Base-by-base conservation (phyloP, 768 basidiomycete species). In the Chiua virens region DNA sequence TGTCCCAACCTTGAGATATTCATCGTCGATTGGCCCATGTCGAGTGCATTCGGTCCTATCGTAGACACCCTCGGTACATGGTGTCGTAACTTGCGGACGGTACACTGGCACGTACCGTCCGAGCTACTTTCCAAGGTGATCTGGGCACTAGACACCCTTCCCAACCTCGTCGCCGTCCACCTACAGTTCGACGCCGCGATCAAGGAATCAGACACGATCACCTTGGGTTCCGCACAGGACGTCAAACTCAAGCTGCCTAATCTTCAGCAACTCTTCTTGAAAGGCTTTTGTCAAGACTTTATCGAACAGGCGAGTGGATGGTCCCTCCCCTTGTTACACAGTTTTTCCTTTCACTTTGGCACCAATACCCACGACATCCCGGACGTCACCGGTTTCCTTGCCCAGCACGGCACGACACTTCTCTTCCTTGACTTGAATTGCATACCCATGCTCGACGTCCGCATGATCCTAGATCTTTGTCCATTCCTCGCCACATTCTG, bases 1-100 rank as follows among this genome's bases (percentile, higher is more conserved):
- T 87, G 85, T 54, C 85, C 85, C 5, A 89, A 89, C 57, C 79
- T 90, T 44, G 80, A 87, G 55, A 81, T 87, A 8, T 87, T 89
- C 67, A 74, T 87, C 32, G 69, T 87, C 39, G 85, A 87, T 53
- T 82, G 80, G 71, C 80, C 86, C 0, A 74, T 89, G 71, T 73
- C 77, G 4, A 65, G 52, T 4, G 75, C 81, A 14, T 86, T 89
- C 53, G 80, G 82, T 2, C 72, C 82, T 0, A 75, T 89, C n/a
- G 83, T 77, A 0, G 80, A 89, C 58, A 76, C 87, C 0, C 73
- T 91, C 1, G 76, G 77, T 44, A 77, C 71, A 2, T 80, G 71
- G 50, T 74, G 80, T 15, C 68, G 67, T 15, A 76, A 75, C 40
- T 68, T 91, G 18, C 82, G 79, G 10, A 85, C 85, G 0, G 75